Base-by-base conservation (phyloP, 192 early-diverging fungal species). In the Backusella luteola region DNA sequence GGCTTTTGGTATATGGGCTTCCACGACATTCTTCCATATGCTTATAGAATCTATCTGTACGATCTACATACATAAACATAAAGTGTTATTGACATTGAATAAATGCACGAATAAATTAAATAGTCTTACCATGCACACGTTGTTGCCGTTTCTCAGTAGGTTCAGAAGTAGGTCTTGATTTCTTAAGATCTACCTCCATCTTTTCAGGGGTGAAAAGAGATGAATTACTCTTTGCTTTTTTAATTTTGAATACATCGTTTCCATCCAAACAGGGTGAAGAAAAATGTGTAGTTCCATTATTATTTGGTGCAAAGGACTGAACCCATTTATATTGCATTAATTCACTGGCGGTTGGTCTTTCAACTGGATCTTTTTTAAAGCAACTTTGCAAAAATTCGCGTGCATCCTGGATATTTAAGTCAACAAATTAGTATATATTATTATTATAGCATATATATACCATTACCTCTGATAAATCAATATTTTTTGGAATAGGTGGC, bases 401-500 rank as follows among this genome's bases (percentile, higher is more conserved):
- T 36, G 21, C 69, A 39, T 77, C 69, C 34, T 71, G 3, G 34
- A 36, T 68, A 6, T 14, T 36, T 14, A 52, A 39, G 8, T 8
- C n/a, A n/a, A 36, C 15, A 14, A 3, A 29, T 42, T 26, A 32
- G 11, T 21, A n/a, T 36, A 4, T 29, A 11, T 39, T n/a, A 42
- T 9, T 8, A n/a, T 29, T 29, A 21, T 26, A n/a, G n/a, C 12
- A 26, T 9, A 9, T 63, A 63, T 73, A 11, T 49, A 19, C 32
- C 39, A 9, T 9, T 34, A 34, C n/a, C 23, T 73, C 42, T 76
- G 74, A 78, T 21, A 90, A 80, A 0, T 93, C 94, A 29, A 95
- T 86, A 8, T 89, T 87, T 19, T 87, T 88, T 29, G 96, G 97
- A 7, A 97, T 79, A 34, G 96, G 95, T 26, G 96, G 96, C 56